phyloP scores from a whole-genome alignment of 441 rosid genomes.

The Aleurites moluccanus region DNA sequence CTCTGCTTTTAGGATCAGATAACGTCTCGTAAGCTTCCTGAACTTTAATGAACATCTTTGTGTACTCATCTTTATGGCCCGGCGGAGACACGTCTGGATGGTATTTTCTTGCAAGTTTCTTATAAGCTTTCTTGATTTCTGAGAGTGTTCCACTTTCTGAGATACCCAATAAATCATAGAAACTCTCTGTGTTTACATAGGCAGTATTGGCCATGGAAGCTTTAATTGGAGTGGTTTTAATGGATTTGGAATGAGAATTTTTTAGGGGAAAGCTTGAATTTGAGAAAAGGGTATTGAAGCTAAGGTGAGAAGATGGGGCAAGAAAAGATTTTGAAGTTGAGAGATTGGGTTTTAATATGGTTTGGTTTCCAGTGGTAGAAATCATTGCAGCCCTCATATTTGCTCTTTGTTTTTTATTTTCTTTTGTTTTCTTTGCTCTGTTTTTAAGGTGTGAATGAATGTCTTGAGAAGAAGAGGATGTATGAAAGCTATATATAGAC shows the following conservation, averaged over 20 bases:
- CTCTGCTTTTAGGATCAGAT: conserved; percentile 71
- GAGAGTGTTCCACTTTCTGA: conserved; percentile 51
- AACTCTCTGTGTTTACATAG: conserved; percentile 25
- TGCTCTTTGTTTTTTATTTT: no score
- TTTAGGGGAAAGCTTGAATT: conserved; percentile 2
- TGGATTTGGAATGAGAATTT: conserved; percentile 8
- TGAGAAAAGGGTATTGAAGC: conserved; percentile 21
- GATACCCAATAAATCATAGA: conserved; percentile 76
- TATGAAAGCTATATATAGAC: not conserved
- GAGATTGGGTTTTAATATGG: no score
- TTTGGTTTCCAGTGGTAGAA: no score
- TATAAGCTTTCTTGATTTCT: conserved; percentile 87
- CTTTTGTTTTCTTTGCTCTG: no score
- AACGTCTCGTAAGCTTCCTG: conserved; percentile 95
- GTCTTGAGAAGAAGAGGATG: no score
- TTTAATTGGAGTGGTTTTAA: not conserved
- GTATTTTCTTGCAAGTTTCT: conserved; percentile 74
- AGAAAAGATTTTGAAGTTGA: not conserved
- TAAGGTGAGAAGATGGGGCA: conserved; percentile 13
- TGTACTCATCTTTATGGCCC: conserved; percentile 63
- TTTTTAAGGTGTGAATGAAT: no score
- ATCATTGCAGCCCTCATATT: conserved; percentile 8
- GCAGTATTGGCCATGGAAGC: conserved; percentile 22
- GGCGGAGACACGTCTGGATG: conserved; percentile 92
- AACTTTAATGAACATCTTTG: conserved; percentile 65